Conservation (phyloP, 2,329 filamentous ascomycete species). For the Diaporthe sp. region DNA sequence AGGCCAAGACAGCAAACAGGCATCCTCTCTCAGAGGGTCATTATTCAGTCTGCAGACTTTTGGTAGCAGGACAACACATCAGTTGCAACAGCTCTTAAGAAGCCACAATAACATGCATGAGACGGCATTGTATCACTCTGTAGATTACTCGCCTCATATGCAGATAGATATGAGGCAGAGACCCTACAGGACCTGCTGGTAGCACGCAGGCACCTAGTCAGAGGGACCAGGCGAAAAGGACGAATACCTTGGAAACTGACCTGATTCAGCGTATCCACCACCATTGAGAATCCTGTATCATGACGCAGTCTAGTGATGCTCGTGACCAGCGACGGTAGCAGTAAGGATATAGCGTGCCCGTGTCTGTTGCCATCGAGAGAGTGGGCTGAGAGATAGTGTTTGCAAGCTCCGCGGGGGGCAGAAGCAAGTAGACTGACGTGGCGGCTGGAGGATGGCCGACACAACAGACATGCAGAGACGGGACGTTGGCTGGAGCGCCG, state of each 20-base stretch:
- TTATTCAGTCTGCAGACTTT: neutral
- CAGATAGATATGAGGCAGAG: neutral
- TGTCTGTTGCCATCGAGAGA: neutral
- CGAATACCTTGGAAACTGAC: neutral
- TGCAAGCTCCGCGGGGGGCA: slow-evolving; percentile 17
- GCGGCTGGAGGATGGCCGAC: slow-evolving; percentile 13
- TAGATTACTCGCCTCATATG: neutral
- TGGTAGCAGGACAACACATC: too few species aligned
- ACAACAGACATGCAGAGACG: slow-evolving; percentile 17
- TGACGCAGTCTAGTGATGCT: slow-evolving; percentile 17
- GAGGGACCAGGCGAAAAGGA: neutral
- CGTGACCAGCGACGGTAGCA: slow-evolving; percentile 23
- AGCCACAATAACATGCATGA: neutral
- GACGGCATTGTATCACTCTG: neutral
- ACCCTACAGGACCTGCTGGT: neutral
- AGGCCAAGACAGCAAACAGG: neutral
- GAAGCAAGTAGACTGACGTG: slow-evolving; percentile 37
- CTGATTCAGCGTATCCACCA: neutral
- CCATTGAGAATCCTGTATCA: neutral
- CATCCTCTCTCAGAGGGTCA: neutral
- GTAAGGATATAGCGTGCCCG: slow-evolving; percentile 1
- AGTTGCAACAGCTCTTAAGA: neutral
- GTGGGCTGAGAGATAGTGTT: slow-evolving; percentile 22
- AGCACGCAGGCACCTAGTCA: neutral
- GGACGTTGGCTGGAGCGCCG: slow-evolving; percentile 6